Conservation (phyloP, 2,329 filamentous ascomycete species). For the Dothidotthia symphoricarpi region DNA sequence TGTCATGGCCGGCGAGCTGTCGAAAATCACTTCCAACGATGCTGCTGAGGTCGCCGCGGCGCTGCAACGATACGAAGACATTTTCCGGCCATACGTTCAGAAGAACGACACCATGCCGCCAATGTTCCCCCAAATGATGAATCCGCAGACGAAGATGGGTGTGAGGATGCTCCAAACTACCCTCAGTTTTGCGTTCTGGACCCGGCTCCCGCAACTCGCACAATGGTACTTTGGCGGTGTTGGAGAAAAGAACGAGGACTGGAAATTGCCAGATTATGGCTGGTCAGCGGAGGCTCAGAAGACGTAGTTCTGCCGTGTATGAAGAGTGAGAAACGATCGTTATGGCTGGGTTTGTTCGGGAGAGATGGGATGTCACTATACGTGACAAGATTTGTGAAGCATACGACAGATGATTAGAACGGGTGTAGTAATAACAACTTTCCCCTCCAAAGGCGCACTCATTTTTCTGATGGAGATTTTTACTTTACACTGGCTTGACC, state of each 20-base stretch:
- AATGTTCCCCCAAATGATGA: conserved; percentile 24
- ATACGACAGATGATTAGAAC: too few species aligned
- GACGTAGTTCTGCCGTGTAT: too few species aligned
- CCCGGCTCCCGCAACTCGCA: conserved; percentile 4
- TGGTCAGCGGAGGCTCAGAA: conserved; percentile 2
- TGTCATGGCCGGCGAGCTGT: conserved; percentile 41
- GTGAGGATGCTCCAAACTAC: conserved; percentile 20
- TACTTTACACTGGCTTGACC: too few species aligned
- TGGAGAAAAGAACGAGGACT: conserved; percentile 4
- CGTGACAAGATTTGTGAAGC: too few species aligned
- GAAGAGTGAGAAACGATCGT: too few species aligned
- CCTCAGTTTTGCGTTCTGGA: conserved; percentile 7
- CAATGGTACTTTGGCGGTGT: conserved; percentile 4
- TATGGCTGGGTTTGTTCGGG: too few species aligned
- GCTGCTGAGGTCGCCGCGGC: conserved; percentile 19
- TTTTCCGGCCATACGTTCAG: conserved; percentile 16
- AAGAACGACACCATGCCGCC: conserved; percentile 10
- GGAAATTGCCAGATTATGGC: conserved; percentile 16
- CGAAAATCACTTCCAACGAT: conserved; percentile 12
- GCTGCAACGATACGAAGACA: conserved; percentile 21
- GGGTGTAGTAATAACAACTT: too few species aligned
- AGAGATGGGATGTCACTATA: too few species aligned
- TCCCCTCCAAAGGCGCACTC: too few species aligned
- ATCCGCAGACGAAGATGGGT: conserved; percentile 34
- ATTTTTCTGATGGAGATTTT: too few species aligned